These are phyloP conservation scores for Monosporascus sp. DNA, from an alignment of 2,329 filamentous ascomycete species.

Conservation along the genomic window DNA sequence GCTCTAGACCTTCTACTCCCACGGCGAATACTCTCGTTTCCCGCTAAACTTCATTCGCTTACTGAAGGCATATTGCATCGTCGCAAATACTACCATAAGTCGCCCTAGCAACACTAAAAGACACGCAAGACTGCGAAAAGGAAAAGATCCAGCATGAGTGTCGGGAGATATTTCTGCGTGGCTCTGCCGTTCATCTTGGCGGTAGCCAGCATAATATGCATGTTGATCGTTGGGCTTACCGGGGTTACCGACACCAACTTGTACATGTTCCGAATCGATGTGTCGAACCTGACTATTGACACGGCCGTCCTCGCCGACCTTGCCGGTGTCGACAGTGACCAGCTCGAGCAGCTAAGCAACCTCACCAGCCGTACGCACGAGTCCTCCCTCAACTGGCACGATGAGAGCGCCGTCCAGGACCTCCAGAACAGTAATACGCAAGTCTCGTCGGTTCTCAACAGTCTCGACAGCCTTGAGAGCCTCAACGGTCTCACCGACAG, in stretches of 20 bases:
- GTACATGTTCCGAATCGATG: slow-evolving; percentile 57
- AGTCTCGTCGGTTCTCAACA: slow-evolving; percentile 5
- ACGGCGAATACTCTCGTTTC: too few species aligned
- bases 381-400: not conserved
- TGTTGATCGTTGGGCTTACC: slow-evolving; percentile 52
- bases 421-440: not conserved
- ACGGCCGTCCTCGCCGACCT: slow-evolving; percentile 29
- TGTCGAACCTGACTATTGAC: slow-evolving; percentile 53
- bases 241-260: slow-evolving; percentile 52
- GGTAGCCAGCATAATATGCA: slow-evolving; percentile 67
- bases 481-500: slow-evolving; percentile 35
- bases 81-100: not conserved
- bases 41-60: not conserved
- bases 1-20: too few species aligned
- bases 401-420: not conserved
- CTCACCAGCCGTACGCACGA: not conserved
- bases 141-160: slow-evolving; percentile 43
- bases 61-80: slow-evolving; percentile 1
- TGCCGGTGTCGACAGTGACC: slow-evolving; percentile 4
- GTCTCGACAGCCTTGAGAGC: slow-evolving; percentile 7
- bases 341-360: slow-evolving; percentile 1
- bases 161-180: slow-evolving; percentile 80
- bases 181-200: slow-evolving; percentile 80
- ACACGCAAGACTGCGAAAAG: slow-evolving; percentile 6
- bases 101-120: too few species aligned